Evolutionary conservation across 768 basidiomycete species (phyloP).

Genomic region (Tricholomella constricta): DNA sequence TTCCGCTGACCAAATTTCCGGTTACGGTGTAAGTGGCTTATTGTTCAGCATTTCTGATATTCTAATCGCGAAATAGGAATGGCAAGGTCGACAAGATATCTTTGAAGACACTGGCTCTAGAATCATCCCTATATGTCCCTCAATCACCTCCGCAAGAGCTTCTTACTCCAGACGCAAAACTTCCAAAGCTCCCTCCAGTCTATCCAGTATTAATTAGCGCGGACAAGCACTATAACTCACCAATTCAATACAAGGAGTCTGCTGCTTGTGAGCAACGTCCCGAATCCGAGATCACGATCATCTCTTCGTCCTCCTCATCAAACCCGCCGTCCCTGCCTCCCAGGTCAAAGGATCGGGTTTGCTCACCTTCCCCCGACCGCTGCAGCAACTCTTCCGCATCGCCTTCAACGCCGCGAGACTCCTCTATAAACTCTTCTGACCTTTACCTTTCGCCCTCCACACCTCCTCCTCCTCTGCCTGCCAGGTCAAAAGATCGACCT

Average conservation of each 20-base stretch:
- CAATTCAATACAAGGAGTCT: constrained; percentile 7
- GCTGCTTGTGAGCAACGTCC: background rate
- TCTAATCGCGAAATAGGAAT: constrained; percentile 34
- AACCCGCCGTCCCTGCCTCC: constrained; percentile 4
- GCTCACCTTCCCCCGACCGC: background rate
- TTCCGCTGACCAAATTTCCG: constrained; percentile 47
- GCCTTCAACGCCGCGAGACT: background rate
- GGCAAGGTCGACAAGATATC: constrained; percentile 52
- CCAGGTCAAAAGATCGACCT: background rate
- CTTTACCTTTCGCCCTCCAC: background rate
- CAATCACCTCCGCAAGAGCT: constrained; percentile 4
- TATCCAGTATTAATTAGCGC: constrained; percentile 7
- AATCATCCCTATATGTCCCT: constrained; percentile 14
- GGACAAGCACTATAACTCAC: constrained; percentile 5
- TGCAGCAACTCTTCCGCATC: background rate
- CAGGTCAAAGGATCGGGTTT: background rate
- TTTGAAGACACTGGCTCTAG: constrained; percentile 38
- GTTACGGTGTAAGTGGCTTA: constrained; percentile 45
- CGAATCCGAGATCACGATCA: background rate
- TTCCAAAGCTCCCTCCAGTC: constrained; percentile 1
- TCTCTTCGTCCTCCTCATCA: constrained; percentile 14
- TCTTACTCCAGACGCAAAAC: constrained; percentile 1
- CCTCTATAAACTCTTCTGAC: background rate
- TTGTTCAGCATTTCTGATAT: background rate
- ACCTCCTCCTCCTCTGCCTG: background rate